Evolutionary conservation across 208 protist species (phyloP), one percentile per base, ranked within the genome.

Genomic region (Leishmania tarentolae): DNA sequence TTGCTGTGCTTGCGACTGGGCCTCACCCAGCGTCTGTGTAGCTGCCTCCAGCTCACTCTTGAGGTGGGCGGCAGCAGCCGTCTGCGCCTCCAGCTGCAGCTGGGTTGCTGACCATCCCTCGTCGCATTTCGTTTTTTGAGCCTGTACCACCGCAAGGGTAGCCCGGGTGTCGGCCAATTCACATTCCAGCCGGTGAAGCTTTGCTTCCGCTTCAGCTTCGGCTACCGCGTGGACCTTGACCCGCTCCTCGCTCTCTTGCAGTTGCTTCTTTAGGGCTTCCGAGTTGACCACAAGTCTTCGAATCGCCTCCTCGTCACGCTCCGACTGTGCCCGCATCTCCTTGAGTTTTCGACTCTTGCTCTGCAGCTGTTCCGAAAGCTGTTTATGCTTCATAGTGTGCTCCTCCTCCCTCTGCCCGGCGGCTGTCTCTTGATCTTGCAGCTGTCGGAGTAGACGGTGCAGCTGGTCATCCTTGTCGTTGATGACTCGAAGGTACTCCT

Each of bases 401-500:
- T 28, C 69, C 17, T 91, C 88, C 46, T 92, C 88, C 37, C 57
- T 15, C 44, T 87, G 83, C 69, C 84, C 82, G 2, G 80, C 65
- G 3, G 83, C 83, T 17, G 83, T 50, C 15, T 88, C 83, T 21
- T 84, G 82, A 28, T 90, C 85, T 65, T 97, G 89, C 46, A 89
- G 70, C 35, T 85, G 85, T 35, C 88, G 84, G 21, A 94, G 85
- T 11, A 95, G 79, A 3, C 79, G 78, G 42, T 95, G 92, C 37
- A 97, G 86, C 66, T 92, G 88, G 73, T 90, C 87, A 81, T 97
- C 94, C 85, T 97, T 97, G 76, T 88, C 82, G 82, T 97, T 96
- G 66, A 97, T 95, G 17, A 96, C 90, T 13, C 92, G 91, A 8
- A 97, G 83, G 81, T 97, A 97, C 82, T 97, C 93, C 81, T 95